A percentile compares a stretch with the other conserved stretches of the same genome.
phyloP scores from a whole-genome alignment of 176 grass and related monocot genomes.

The Avena atlantica region DNA sequence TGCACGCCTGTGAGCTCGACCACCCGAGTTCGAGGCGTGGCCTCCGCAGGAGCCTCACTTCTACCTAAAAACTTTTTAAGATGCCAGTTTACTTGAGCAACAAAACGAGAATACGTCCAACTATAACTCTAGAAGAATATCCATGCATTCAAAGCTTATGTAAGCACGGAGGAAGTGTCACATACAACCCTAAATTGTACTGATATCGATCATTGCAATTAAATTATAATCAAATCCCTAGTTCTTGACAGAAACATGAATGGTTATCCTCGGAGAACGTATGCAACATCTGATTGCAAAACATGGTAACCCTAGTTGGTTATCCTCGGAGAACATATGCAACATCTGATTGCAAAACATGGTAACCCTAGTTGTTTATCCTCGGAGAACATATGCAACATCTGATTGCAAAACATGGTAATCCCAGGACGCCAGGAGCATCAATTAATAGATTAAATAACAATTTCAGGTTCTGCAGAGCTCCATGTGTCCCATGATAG shows the following conservation, averaged over 20 bases:
- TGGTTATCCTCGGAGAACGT: not conserved
- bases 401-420: slow-evolving; percentile 7
- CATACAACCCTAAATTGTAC: not conserved
- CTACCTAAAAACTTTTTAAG: not conserved
- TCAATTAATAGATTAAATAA: not conserved
- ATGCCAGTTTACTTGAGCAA: not conserved
- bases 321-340: too few relatives aligned
- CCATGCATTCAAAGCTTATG: not conserved
- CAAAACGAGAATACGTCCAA: not conserved
- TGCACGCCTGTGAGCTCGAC: not conserved
- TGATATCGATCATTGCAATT: not conserved
- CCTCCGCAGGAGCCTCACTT: not conserved
- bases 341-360: too few relatives aligned
- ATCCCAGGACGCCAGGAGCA: not conserved
- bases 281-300: too few relatives aligned
- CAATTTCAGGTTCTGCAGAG: not conserved
- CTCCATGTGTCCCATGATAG: not conserved
- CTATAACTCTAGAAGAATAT: not conserved
- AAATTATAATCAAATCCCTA: not conserved
- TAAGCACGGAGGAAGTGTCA: not conserved
- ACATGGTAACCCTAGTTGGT: not conserved
- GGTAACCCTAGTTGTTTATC: not conserved
- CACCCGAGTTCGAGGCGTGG: not conserved
- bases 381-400: not conserved
- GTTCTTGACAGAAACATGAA: not conserved